Evolutionary conservation across 352 stramenopile genomes (phyloP).

Genomic region (Phytophthora multivora): DNA sequence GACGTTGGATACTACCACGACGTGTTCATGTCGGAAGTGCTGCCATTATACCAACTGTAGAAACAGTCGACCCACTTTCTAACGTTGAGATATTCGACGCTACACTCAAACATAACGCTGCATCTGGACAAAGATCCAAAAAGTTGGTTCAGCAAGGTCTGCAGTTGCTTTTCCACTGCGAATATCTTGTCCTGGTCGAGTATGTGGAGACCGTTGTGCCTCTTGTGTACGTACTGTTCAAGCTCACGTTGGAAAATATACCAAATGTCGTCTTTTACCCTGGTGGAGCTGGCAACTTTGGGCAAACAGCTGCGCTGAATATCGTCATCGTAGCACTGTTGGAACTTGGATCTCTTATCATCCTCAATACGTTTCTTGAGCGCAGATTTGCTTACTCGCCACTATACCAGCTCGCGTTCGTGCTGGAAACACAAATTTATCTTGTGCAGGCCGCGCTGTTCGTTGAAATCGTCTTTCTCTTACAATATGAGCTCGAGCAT

Average conservation of each 20-base stretch:
- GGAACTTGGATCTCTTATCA: constrained; percentile 31
- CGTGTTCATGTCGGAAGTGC: not conserved
- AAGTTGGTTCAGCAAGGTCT: constrained; percentile 14
- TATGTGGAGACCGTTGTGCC: constrained; percentile 36
- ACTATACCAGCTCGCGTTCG: constrained; percentile 39
- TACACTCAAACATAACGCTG: not conserved
- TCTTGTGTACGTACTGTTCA: constrained; percentile 33
- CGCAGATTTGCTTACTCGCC: constrained; percentile 34
- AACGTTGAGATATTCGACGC: not conserved
- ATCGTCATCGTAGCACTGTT: constrained; percentile 22
- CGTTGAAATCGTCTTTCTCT: not conserved
- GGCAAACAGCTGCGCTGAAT: not conserved
- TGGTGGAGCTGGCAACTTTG: constrained; percentile 3
- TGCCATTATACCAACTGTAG: not conserved
- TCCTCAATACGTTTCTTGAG: constrained; percentile 25
- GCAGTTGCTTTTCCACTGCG: constrained; percentile 38
- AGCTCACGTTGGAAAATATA: constrained; percentile 32
- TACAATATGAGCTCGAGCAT: constrained; percentile 15
- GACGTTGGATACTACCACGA: not conserved
- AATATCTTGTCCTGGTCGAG: constrained; percentile 28
- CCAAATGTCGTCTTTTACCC: constrained; percentile 39
- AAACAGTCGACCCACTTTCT: not conserved
- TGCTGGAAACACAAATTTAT: constrained; percentile 37
- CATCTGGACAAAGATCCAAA: not conserved
- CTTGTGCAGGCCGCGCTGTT: constrained; percentile 1